phyloP scores from a whole-genome alignment of 2,329 filamentous ascomycete species.

The Colletotrichum noveboracense region DNA sequence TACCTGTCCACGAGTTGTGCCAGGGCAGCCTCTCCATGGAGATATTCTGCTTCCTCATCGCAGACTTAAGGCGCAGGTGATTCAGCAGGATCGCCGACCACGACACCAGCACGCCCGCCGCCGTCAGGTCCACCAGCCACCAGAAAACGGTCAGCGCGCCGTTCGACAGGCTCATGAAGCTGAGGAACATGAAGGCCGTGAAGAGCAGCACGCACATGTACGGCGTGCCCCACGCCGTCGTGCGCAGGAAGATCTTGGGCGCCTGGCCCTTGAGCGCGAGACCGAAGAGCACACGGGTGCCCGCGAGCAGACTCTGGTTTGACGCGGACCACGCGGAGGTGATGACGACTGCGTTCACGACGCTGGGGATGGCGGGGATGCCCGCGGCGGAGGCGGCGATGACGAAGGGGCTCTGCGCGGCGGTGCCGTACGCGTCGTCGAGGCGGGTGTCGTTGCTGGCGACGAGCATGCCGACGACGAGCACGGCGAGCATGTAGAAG shows the following conservation, averaged over 20 bases:
- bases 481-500: conserved; percentile 54
- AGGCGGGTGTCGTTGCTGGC: conserved; percentile 57
- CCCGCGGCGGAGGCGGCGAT: conserved; percentile 57
- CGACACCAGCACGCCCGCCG: conserved; percentile 55
- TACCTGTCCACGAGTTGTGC: conserved; percentile 68
- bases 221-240: conserved; percentile 21
- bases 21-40: conserved; percentile 58
- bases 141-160: conserved; percentile 65
- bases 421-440: conserved; percentile 51
- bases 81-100: conserved; percentile 61
- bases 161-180: conserved; percentile 65
- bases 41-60: conserved; percentile 51
- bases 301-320: conserved; percentile 61
- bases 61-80: conserved; percentile 64
- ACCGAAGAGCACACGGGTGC: conserved; percentile 59
- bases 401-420: conserved; percentile 56
- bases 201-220: conserved; percentile 45
- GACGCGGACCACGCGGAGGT: conserved; percentile 55
- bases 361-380: conserved; percentile 56
- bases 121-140: conserved; percentile 64
- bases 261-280: conserved; percentile 58
- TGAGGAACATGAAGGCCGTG: conserved; percentile 65
- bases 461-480: conserved; percentile 59
- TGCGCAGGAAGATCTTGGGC: conserved; percentile 48
- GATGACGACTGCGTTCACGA: conserved; percentile 61